Base-by-base conservation (phyloP, 2,329 filamentous ascomycete species). In the Colletotrichum viniferum region DNA sequence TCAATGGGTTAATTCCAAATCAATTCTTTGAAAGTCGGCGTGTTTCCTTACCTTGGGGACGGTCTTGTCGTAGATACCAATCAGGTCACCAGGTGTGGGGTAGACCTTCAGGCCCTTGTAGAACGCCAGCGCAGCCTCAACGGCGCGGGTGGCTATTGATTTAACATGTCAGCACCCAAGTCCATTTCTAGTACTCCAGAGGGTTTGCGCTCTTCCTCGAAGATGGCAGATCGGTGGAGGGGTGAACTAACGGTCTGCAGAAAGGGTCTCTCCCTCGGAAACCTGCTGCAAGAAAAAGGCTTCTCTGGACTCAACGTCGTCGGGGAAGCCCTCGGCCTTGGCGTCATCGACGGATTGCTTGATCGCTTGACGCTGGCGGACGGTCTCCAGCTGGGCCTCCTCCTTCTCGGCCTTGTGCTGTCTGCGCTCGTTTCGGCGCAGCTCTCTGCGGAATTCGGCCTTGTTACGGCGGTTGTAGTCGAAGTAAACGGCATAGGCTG, bases 41-140 rank as follows among this genome's bases (percentile, higher is more conserved):
- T 34, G 30, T 5, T 18, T 34, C 64, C 81, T 77, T 80, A 95
- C 96, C 94, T 98, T 98, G 80, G 96, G 94, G 61, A 98, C 96
- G 36, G 97, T 98, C 92, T 98, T 98, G 86, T 99, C 97, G 87
- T 99, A 99, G 85, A 99, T 98, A 81, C 91, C 92, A 84, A 99
- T 98, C 81, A 99, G 89, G 83, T 98, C 97, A 81, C 93, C 91
- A 14, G 96, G 97, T 81, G 95, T 94, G 68, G 97, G 97, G 87
- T 99, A 99, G 80, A 98, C 97, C 91, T 99, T 99, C 79, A 99
- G 91, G 60, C 96, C 97, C 90, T 96, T 97, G 92, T 98, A 99
- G 88, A 99, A 99, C 85, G 95, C 95, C 76, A 98, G 88, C 63
- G 97, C 96, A 67, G 97, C 95, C 79, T 98, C 96, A 74, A 98